These are phyloP conservation scores for Hygrophorus russula DNA, from an alignment of 768 basidiomycete genomes.

Conservation along the genomic window DNA sequence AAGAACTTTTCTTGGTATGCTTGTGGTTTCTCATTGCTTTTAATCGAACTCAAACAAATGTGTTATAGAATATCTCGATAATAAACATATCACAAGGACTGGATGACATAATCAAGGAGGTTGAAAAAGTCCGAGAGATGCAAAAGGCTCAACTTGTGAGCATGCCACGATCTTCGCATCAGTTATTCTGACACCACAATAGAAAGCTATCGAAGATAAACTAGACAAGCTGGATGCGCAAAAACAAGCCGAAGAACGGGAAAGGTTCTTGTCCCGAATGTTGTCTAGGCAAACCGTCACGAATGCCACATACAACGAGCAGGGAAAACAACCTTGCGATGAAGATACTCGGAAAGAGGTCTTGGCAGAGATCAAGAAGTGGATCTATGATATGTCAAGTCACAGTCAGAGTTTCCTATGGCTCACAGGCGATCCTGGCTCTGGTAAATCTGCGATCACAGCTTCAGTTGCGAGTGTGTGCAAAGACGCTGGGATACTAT, in stretches of 20 bases:
- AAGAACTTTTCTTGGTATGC: neutral
- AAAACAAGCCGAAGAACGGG: conserved; percentile 7
- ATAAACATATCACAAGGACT: neutral
- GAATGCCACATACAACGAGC: conserved; percentile 8
- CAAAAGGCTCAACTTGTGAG: conserved; percentile 9
- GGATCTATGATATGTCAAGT: conserved; percentile 4
- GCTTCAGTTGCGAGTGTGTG: conserved; percentile 10
- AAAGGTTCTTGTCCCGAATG: neutral
- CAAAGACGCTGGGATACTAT: conserved; percentile 8
- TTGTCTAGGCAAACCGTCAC: conserved; percentile 4
- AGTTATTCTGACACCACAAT: too few species aligned
- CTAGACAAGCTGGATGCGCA: conserved; percentile 8
- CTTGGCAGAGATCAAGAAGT: conserved; percentile 7
- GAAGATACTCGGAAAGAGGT: conserved; percentile 9
- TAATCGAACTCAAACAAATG: too few species aligned
- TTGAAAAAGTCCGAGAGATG: conserved; percentile 5
- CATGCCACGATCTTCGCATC: neutral
- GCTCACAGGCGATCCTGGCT: conserved; percentile 11
- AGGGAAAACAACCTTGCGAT: conserved; percentile 11
- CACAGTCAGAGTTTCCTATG: conserved; percentile 8
- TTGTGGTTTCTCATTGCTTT: too few species aligned
- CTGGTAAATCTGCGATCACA: conserved; percentile 12
- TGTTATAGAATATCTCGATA: neutral
- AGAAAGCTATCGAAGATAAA: conserved; percentile 5
- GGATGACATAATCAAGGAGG: conserved; percentile 1